Evolutionary conservation across 1,284 basidiomycete genomes (phyloP).

Genomic region (Sporisorium exsertum): DNA sequence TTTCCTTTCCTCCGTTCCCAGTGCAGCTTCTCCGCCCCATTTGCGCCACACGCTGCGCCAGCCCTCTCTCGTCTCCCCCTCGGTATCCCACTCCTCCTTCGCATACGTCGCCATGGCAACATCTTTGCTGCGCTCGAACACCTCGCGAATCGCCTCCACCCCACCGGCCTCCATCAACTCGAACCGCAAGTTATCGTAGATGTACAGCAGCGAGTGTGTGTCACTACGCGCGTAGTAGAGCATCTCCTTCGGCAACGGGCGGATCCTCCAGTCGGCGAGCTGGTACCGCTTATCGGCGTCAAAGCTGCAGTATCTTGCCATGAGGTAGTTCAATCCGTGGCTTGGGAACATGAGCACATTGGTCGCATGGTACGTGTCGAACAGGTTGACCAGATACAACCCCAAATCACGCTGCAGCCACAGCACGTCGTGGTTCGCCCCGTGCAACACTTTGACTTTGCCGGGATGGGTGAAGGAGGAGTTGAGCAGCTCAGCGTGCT

Average conservation of each 20-base stretch:
- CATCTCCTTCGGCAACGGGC: constrained; percentile 90
- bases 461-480: constrained; percentile 82
- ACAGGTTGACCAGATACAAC: constrained; percentile 90
- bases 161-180: constrained; percentile 75
- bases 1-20: constrained; percentile 43
- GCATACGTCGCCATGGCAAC: constrained; percentile 63
- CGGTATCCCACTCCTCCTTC: constrained; percentile 66
- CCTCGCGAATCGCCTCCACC: constrained; percentile 70
- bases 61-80: constrained; percentile 59
- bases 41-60: constrained; percentile 63
- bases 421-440: constrained; percentile 90
- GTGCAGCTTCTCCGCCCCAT: constrained; percentile 70
- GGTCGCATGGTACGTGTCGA: constrained; percentile 96
- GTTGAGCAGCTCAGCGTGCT: constrained; percentile 77
- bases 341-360: constrained; percentile 79
- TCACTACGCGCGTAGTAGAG: constrained; percentile 91
- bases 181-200: constrained; percentile 92
- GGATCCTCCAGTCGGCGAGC: constrained; percentile 93
- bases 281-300: constrained; percentile 96
- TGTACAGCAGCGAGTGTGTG: constrained; percentile 91
- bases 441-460: constrained; percentile 86
- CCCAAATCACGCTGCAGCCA: constrained; percentile 98
- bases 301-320: constrained; percentile 91
- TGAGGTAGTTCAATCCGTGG: constrained; percentile 83
- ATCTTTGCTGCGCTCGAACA: constrained; percentile 59